Base-by-base conservation (phyloP, 176 grass and related monocot species). In the Ampelocalamus luodianensis region DNA sequence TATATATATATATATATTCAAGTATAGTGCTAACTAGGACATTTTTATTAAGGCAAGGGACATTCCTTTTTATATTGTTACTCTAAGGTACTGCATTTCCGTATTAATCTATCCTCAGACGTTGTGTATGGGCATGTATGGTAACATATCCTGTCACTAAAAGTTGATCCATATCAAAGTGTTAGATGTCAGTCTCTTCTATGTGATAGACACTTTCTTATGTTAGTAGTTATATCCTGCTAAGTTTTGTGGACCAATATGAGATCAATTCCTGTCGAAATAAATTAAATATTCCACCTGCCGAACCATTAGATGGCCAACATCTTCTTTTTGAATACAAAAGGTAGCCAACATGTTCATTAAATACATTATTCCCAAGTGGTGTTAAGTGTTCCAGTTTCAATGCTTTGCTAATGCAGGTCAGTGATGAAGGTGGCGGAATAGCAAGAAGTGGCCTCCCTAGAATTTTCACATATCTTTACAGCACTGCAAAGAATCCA, bases 361-460 rank as follows among this genome's bases (percentile, higher is more conserved):
- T 22, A 45, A 56, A 45, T 36, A 36, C 20, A 13, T 22, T 34
- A 12, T 58, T 26, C 14, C 17, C 70, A 67, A 6, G 11, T 22
- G 4, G 12, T 60, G 42, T 82, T 23, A 77, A 78, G 20, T 82
- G 20, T 45, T 71, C 53, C 55, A 79, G 3, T 60, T 72, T 88
- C 42, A 87, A 55, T 69, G 61, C 51, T 74, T 80, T 86, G 50
- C 16, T 72, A n/a, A 68, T 80, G 32, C 76, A 95, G 91, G 87
- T 97, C 81, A 95, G 89, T 37, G 95, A 93, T 77, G 89, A 95
- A 95, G 93, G 95, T 20, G 93, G 95, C 74, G 95, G 91, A 45
- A 95, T 97, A 72, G 62, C 85, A 76, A 96, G 94, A 86, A 95
- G 89, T 64, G 95, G 94, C 54, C 93, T 97, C 85, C 72, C 82